Conservation (phyloP, 257 asterid genomes). For the Galeopsis tetrahit region DNA sequence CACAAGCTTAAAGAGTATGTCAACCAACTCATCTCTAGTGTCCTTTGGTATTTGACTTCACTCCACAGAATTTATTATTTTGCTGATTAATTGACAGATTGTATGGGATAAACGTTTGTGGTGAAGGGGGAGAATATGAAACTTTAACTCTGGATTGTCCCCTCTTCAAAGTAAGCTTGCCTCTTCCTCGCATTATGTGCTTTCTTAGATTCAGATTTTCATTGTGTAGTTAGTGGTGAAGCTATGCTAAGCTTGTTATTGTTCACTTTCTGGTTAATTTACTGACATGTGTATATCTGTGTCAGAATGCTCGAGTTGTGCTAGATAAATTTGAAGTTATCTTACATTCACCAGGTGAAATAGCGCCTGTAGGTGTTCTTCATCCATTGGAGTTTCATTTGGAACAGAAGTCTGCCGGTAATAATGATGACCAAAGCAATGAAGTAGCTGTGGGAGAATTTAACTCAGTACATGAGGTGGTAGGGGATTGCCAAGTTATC, state of each 20-base stretch:
- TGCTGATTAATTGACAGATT: slow-evolving; percentile 58
- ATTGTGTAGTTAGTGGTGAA: slow-evolving; percentile 1
- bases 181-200: slow-evolving; percentile 25
- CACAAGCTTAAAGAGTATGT: slow-evolving; percentile 91
- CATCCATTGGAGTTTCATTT: slow-evolving; percentile 91
- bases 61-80: slow-evolving; percentile 33
- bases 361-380: slow-evolving; percentile 94
- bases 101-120: slow-evolving; percentile 92
- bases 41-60: slow-evolving; percentile 30
- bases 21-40: slow-evolving; percentile 37
- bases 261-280: slow-evolving; percentile 25
- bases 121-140: slow-evolving; percentile 99
- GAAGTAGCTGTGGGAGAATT: slow-evolving; percentile 42
- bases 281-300: slow-evolving; percentile 42
- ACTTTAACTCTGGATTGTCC: slow-evolving; percentile 98
- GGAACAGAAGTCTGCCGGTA: slow-evolving; percentile 57
- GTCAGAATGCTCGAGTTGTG: slow-evolving; percentile 90
- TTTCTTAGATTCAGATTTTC: slow-evolving; percentile 11
- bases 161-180: slow-evolving; percentile 72
- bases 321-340: slow-evolving; percentile 83
- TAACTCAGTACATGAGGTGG: slow-evolving; percentile 68
- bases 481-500: slow-evolving; percentile 56
- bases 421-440: slow-evolving; percentile 41
- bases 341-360: slow-evolving; percentile 84
- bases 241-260: slow-evolving; percentile 6